A percentile compares a stretch with the other conserved stretches of the same genome.
Evolutionary conservation across 306 rosid species (phyloP).

Genomic region (Rosa chinensis): DNA sequence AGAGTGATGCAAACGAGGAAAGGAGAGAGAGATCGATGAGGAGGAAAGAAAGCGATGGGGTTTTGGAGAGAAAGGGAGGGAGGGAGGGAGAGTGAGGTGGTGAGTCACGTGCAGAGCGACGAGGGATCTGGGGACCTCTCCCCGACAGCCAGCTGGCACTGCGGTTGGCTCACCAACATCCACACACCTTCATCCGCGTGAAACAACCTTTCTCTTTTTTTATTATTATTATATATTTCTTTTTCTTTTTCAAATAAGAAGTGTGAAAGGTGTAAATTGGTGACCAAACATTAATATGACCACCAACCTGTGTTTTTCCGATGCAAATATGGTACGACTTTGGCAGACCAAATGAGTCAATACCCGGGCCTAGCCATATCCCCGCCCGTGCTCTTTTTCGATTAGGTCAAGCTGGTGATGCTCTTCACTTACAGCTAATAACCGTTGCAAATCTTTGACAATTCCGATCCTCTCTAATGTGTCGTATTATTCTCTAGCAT

Average conservation of each 20-base stretch:
- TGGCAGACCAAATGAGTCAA: conserved; percentile 1
- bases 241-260: too few species aligned
- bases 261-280: too few species aligned
- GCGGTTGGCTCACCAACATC: conserved; percentile 95
- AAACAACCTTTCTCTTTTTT: conserved; percentile 23
- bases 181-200: conserved; percentile 93
- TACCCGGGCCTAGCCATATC: not conserved
- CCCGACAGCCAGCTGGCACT: conserved; percentile 99
- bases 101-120: conserved; percentile 79
- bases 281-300: not conserved
- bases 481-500: too few species aligned
- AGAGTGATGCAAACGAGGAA: conserved; percentile 28
- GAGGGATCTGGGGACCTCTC: conserved; percentile 66
- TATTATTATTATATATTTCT: not conserved
- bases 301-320: not conserved
- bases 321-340: not conserved
- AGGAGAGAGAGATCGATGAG: not conserved
- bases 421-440: not conserved
- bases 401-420: conserved; percentile 8
- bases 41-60: conserved; percentile 40
- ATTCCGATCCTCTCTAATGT: too few species aligned
- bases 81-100: conserved; percentile 39
- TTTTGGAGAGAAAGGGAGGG: conserved; percentile 19
- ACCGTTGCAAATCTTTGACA: too few species aligned
- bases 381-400: not conserved